phyloP scores from a whole-genome alignment of 768 basidiomycete genomes.

The Gymnopilus dilepis region DNA sequence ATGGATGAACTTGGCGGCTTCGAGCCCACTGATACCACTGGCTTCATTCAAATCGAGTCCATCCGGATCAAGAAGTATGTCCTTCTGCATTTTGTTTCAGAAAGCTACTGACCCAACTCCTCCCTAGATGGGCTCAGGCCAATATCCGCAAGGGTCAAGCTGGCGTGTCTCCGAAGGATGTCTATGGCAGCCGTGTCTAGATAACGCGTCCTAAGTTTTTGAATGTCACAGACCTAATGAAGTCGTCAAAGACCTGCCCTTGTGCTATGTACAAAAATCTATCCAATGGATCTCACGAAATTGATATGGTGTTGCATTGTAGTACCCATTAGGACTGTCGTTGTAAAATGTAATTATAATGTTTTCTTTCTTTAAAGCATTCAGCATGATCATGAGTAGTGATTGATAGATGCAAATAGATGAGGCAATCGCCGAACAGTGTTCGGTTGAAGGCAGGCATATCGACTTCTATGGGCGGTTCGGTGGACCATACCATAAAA shows the following conservation, averaged over 20 bases:
- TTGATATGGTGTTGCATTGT: not conserved
- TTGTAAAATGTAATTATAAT: slow-evolving; percentile 1
- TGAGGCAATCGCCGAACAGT: no score
- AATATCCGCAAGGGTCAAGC: slow-evolving; percentile 85
- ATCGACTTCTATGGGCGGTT: no score
- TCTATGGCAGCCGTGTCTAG: slow-evolving; percentile 71
- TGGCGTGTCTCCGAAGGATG: slow-evolving; percentile 78
- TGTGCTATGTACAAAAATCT: no score
- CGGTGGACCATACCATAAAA: no score
- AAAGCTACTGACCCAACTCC: slow-evolving; percentile 7
- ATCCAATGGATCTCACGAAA: no score
- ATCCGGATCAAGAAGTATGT: slow-evolving; percentile 97
- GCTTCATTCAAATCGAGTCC: slow-evolving; percentile 97
- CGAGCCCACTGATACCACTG: slow-evolving; percentile 93
- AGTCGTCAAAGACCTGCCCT: no score
- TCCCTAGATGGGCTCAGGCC: slow-evolving; percentile 80
- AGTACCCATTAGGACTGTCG: not conserved
- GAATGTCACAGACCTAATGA: no score
- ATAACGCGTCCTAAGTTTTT: not conserved
- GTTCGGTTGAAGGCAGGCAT: no score
- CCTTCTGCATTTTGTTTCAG: not conserved
- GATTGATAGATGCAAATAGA: no score
- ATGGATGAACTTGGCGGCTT: slow-evolving; percentile 99
- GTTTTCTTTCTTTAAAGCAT: not conserved
- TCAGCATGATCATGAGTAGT: not conserved